Percentiles rank a stretch among this genome's conserved stretches.
These are phyloP conservation scores for Dacryopinax spathularia DNA, from an alignment of 768 basidiomycete genomes.

Conservation along the genomic window DNA sequence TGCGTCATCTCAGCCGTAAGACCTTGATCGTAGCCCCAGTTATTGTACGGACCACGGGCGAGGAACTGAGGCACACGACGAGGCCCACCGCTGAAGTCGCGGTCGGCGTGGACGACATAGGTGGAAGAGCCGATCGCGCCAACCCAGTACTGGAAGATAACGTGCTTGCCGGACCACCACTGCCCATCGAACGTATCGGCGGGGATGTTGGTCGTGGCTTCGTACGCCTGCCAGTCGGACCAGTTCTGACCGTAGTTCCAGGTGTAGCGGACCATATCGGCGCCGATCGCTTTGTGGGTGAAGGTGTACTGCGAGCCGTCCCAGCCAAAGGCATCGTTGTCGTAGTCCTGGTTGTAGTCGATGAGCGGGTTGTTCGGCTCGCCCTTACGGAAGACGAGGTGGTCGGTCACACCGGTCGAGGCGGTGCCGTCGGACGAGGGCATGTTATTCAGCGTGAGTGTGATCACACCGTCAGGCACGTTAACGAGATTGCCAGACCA, in stretches of 20 bases:
- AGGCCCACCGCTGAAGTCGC: slow-evolving; percentile 36
- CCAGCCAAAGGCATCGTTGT: slow-evolving; percentile 31
- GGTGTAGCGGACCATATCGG: slow-evolving; percentile 76
- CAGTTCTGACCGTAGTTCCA: slow-evolving; percentile 76
- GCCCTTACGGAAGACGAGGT: slow-evolving; percentile 71
- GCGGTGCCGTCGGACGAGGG: slow-evolving; percentile 28
- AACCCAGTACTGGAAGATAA: slow-evolving; percentile 89
- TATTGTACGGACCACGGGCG: slow-evolving; percentile 78
- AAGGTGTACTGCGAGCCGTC: slow-evolving; percentile 56
- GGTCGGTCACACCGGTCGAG: slow-evolving; percentile 54
- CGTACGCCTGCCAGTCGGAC: slow-evolving; percentile 68
- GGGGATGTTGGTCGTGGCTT: slow-evolving; percentile 53
- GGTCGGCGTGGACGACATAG: slow-evolving; percentile 65
- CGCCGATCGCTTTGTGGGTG: slow-evolving; percentile 70
- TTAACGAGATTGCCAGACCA: slow-evolving; percentile 63
- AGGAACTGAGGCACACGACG: slow-evolving; percentile 80
- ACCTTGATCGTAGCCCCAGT: slow-evolving; percentile 84
- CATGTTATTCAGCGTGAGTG: slow-evolving; percentile 52
- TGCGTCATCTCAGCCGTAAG: slow-evolving; percentile 54
- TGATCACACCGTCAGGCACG: slow-evolving; percentile 70
- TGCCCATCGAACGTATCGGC: slow-evolving; percentile 36
- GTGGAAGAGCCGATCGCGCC: slow-evolving; percentile 44
- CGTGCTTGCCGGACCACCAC: slow-evolving; percentile 74
- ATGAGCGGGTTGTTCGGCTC: slow-evolving; percentile 61
- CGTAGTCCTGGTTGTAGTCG: slow-evolving; percentile 74